A percentile compares a stretch with the other conserved stretches of the same genome.
These are phyloP conservation scores for Eremothecium cymbalariae DNA, from an alignment of 1,139 yeast species.

Conservation along the genomic window DNA sequence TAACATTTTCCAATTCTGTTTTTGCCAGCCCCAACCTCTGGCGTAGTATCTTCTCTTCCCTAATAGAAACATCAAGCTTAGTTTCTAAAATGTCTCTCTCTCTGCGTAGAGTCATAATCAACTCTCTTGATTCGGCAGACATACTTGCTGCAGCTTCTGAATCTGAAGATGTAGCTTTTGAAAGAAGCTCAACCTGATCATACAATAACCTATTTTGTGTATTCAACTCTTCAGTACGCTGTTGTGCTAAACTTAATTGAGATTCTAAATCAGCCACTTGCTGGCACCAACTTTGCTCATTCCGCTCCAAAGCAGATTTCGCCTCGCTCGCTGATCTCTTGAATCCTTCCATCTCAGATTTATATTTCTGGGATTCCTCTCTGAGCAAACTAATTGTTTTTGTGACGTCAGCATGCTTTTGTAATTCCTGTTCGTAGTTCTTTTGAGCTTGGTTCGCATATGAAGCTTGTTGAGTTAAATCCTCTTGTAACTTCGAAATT, in stretches of 20 bases:
- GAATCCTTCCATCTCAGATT: conserved; percentile 34
- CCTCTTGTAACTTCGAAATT: conserved; percentile 36
- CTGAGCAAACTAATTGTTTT: conserved; percentile 40
- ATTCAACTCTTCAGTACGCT: conserved; percentile 48
- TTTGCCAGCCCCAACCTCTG: conserved; percentile 37
- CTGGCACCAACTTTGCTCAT: conserved; percentile 40
- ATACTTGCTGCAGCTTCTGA: neutral
- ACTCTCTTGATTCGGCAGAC: conserved; percentile 42
- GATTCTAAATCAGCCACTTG: conserved; percentile 43
- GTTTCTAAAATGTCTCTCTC: conserved; percentile 70
- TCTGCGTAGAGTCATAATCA: conserved; percentile 57
- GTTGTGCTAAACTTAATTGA: conserved; percentile 41
- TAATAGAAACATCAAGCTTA: conserved; percentile 39
- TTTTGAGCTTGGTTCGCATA: conserved; percentile 45
- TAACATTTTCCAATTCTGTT: conserved; percentile 40
- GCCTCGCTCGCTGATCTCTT: conserved; percentile 32
- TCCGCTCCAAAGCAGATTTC: conserved; percentile 29
- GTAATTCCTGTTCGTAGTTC: conserved; percentile 51
- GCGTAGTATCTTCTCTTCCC: conserved; percentile 29
- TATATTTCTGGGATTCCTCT: conserved; percentile 37
- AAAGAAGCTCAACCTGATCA: conserved; percentile 54
- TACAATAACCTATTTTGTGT: conserved; percentile 61
- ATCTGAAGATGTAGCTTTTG: conserved; percentile 11
- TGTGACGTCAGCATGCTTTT: conserved; percentile 49
- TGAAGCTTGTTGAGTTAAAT: conserved; percentile 45